Evolutionary conservation across 768 basidiomycete species (phyloP), one percentile per base, ranked within the genome.

Genomic region (Pulveroboletus ravenelii): DNA sequence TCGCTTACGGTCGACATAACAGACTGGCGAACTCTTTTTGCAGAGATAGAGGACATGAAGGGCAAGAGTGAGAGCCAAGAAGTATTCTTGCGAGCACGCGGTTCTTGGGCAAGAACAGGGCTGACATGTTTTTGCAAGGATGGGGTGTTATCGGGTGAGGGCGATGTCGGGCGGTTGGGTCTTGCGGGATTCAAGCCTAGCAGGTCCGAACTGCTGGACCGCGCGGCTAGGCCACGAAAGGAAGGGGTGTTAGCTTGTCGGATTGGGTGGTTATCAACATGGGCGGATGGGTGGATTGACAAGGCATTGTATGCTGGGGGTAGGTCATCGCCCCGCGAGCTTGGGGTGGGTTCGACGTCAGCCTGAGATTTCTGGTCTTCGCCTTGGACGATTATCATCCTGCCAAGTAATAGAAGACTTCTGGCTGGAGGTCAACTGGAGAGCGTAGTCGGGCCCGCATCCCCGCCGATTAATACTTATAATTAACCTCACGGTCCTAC

Each of bases 1-100:
- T 84, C 82, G 12, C 75, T 74, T 12, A 86, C 56, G 17, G 80
- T 71, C 2, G 72, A 71, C 2, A 78, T 64, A 8, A 84, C 72
- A 0, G 83, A 83, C 27, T 62, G 60, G 17, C 74, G 74, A 18
- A 81, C 76, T 46, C 82, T 78, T 39, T 74, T 74, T 3, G 73
- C 57, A 5, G 68, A 59, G 17, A 56, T 47, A 5, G 69, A 55
- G 5, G 58, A 58, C 45, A 41, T 57, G 42, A 69, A 65, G 9
- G 67, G 56, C 1, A 66, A 36, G 41, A 53, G 34, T 14, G 66
- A 68, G 34, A 71, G 47, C 72, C 70, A 69, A 8, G 67, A 54
- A 2, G 32, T 39, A n/a, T 45, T 57, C 31, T 55, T 54, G 10
- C 51, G 46, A 13, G 50, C 3, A 27, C 20, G 50, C 5, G 34